phyloP scores from a whole-genome alignment of 306 rosid genomes.

The Cucumis melo region DNA sequence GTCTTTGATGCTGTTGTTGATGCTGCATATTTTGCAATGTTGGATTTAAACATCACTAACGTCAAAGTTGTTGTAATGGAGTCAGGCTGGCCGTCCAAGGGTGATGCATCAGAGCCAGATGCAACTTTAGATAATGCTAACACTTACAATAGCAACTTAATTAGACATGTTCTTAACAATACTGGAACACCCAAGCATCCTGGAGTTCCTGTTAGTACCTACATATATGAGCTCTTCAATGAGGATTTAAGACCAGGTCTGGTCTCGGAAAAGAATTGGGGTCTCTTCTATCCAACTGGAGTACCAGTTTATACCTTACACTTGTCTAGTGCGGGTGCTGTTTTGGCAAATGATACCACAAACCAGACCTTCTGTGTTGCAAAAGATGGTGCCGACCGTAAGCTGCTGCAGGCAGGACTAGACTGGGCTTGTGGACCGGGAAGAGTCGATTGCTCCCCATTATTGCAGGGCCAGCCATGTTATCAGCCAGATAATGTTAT shows the following conservation, averaged over 20 bases:
- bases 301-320: conserved; percentile 66
- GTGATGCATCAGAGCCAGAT: conserved; percentile 61
- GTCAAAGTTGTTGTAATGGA: conserved; percentile 71
- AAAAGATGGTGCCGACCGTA: conserved; percentile 46
- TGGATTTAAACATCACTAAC: conserved; percentile 65
- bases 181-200: conserved; percentile 96
- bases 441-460: conserved; percentile 73
- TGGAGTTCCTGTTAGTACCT: conserved; percentile 76
- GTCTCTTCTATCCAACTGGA: conserved; percentile 59
- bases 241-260: conserved; percentile 80
- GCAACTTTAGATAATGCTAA: conserved; percentile 76
- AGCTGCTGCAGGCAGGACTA: conserved; percentile 84
- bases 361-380: conserved; percentile 91
- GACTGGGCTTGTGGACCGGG: conserved; percentile 99
- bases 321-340: conserved; percentile 67
- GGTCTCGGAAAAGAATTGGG: conserved; percentile 80
- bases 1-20: conserved; percentile 90
- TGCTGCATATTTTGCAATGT: conserved; percentile 88
- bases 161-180: conserved; percentile 69
- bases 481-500: conserved; percentile 66
- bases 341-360: conserved; percentile 75
- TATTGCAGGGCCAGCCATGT: conserved; percentile 79
- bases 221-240: conserved; percentile 80
- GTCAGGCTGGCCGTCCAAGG: conserved; percentile 94
- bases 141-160: conserved; percentile 88